Percentiles rank a stretch among this genome's conserved stretches.
These are phyloP conservation scores for Zygosaccharomyces gambellarensis DNA, from an alignment of 805 yeast species.

Conservation along the genomic window DNA sequence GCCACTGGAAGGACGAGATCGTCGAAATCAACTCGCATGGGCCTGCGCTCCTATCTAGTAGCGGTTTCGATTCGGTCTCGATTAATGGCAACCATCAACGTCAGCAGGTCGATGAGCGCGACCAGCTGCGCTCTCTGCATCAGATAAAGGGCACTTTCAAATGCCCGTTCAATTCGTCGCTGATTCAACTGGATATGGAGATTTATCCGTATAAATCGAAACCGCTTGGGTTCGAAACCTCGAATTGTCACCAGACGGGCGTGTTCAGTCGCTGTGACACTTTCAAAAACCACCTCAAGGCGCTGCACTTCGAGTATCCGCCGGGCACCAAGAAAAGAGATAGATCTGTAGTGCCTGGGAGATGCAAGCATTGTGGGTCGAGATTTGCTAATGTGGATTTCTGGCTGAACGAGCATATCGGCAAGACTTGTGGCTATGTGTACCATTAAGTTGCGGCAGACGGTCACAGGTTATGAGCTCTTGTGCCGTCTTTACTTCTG, in stretches of 20 bases:
- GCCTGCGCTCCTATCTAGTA: not conserved
- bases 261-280: constrained; percentile 88
- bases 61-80: not conserved
- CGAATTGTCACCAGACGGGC: constrained; percentile 72
- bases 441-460: constrained; percentile 18
- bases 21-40: constrained; percentile 9
- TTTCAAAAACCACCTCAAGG: constrained; percentile 83
- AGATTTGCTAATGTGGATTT: constrained; percentile 64
- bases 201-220: constrained; percentile 26
- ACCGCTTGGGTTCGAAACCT: constrained; percentile 27
- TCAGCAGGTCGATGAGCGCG: constrained; percentile 14
- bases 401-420: constrained; percentile 77
- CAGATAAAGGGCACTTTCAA: constrained; percentile 46
- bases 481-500: not conserved
- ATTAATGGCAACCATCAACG: not conserved
- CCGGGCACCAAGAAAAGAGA: constrained; percentile 78
- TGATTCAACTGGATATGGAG: constrained; percentile 31
- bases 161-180: constrained; percentile 59
- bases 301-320: constrained; percentile 86
- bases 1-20: constrained; percentile 69
- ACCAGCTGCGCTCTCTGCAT: constrained; percentile 29
- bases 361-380: constrained; percentile 71
- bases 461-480: not conserved
- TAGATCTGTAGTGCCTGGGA: constrained; percentile 62
- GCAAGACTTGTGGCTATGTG: constrained; percentile 30